phyloP scores from a whole-genome alignment of 805 yeast species.

The Yarrowia sp. region DNA sequence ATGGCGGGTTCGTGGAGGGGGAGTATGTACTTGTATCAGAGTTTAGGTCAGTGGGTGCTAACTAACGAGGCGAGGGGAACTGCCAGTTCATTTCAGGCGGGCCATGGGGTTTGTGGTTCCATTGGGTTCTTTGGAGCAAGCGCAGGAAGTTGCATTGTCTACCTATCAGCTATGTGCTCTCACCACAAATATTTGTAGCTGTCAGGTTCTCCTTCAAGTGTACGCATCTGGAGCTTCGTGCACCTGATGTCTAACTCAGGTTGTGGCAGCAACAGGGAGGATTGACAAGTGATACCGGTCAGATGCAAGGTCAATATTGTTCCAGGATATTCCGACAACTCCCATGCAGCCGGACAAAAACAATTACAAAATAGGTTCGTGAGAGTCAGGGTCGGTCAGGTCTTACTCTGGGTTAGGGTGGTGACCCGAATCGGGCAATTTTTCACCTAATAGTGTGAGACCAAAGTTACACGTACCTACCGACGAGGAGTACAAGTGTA shows the following conservation, averaged over 20 bases:
- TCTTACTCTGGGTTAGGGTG: neutral
- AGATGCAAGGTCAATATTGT: neutral
- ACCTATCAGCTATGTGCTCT: too few relatives aligned
- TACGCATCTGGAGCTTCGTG: too few relatives aligned
- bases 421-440: slow-evolving; percentile 12
- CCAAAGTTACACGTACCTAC: slow-evolving; percentile 17
- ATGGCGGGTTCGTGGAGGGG: neutral
- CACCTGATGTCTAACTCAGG: neutral
- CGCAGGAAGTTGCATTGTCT: too few relatives aligned
- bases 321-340: neutral
- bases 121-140: neutral
- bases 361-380: slow-evolving; percentile 1
- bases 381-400: slow-evolving; percentile 5
- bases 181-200: too few relatives aligned
- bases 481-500: neutral
- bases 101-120: neutral
- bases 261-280: neutral
- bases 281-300: neutral
- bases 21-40: too few relatives aligned
- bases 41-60: neutral
- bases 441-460: slow-evolving; percentile 15
- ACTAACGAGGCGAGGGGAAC: slow-evolving; percentile 14
- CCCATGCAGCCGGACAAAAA: neutral
- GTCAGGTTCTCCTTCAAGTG: too few relatives aligned
- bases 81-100: neutral